These are phyloP conservation scores for Phaeosphaeria sp. DNA, from an alignment of 2,329 filamentous ascomycete species.

Conservation along the genomic window DNA sequence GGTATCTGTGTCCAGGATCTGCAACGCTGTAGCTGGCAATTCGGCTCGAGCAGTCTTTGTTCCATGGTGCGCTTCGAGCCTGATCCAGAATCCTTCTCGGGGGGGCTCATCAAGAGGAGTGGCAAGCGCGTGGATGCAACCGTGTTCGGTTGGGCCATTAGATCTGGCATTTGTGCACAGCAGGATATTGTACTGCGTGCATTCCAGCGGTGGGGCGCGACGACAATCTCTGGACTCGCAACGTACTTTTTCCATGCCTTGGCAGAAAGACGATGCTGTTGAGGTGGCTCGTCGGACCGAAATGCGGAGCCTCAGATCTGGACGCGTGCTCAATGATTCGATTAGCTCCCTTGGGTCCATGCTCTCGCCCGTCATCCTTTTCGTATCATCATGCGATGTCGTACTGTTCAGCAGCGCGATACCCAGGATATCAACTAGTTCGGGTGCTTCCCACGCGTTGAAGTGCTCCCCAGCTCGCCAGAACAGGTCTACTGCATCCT, in stretches of 20 bases:
- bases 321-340: not conserved
- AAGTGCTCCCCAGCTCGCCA: slow-evolving; percentile 8
- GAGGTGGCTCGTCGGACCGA: not conserved
- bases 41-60: not conserved
- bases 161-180: slow-evolving; percentile 4
- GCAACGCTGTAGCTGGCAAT: not conserved
- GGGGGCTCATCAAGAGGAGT: not conserved
- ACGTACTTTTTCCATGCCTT: not conserved
- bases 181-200: slow-evolving; percentile 1
- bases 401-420: not conserved
- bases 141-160: not conserved
- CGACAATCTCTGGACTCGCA: not conserved
- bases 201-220: not conserved
- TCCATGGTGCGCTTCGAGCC: slow-evolving; percentile 2
- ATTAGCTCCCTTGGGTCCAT: slow-evolving; percentile 1
- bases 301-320: not conserved
- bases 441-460: slow-evolving; percentile 3
- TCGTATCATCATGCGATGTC: not conserved
- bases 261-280: not conserved
- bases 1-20: not conserved
- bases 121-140: slow-evolving; percentile 3
- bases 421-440: slow-evolving; percentile 2
- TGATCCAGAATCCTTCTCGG: not conserved
- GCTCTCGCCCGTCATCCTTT: not conserved
- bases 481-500: slow-evolving; percentile 3